Evolutionary conservation across 2,329 filamentous ascomycete genomes (phyloP), one percentile per base, ranked within the genome.

Genomic region (Elsinoe australis): DNA sequence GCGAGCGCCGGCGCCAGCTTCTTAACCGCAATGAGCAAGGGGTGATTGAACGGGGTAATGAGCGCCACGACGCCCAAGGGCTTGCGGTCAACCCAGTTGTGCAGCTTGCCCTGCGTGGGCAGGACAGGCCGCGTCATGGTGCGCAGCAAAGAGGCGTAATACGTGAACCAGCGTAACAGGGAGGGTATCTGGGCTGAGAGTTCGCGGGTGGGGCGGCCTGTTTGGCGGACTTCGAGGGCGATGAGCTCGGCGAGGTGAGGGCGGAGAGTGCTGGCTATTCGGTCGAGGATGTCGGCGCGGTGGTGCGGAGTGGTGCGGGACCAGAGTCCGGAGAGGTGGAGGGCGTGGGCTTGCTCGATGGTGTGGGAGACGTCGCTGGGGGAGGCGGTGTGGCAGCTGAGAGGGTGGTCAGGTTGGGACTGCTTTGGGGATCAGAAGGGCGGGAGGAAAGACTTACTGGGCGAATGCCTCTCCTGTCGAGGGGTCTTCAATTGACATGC

Each of bases 171-270:
- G 34, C 78, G 76, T 1, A 79, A 73, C 0, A 86, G 69, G 0
- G 76, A 78, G 0, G 78, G 76, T 4, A 83, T 75, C 59, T 86
- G 83, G 1, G 82, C 80, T 41, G 73, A 71, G 80, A 87, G 84
- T 61, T 86, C 83, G 19, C 82, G 77, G 21, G 82, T 68, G 0
- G 78, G 77, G 0, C 82, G 77, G 2, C 83, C 83, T 0, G 82
- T 87, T 61, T 86, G 82, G 26, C 63, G 67, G 5, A 83, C 79
- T 61, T 87, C 83, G 3, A 84, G 69, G 6, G 67, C 62, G 42
- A 85, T 80, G 31, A 86, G 71, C 0, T 66, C 61, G 0, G 75
- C 70, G 1, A 86, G 67, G 5, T 71, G 67, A 0, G 61, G 59
- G 1, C 70, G 68, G 2, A 85, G 69, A 0, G 82, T 67, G 1